phyloP scores from a whole-genome alignment of 192 early-diverging fungal genomes.

The Gamsiella multidivaricata region DNA sequence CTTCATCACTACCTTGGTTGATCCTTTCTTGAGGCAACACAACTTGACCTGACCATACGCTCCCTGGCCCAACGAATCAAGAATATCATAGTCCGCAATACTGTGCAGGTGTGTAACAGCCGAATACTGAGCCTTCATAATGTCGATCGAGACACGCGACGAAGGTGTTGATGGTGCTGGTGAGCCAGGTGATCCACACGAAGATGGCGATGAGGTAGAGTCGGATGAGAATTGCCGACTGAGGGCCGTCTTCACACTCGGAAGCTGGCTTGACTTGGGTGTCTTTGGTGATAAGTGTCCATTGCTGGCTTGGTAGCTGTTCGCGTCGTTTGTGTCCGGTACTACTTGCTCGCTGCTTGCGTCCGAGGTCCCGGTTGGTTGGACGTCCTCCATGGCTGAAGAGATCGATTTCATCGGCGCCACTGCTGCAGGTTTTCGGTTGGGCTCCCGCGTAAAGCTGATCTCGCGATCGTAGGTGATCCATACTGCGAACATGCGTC shows the following conservation, averaged over 20 bases:
- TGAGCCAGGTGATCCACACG: slow-evolving; percentile 21
- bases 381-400: slow-evolving; percentile 29
- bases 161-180: slow-evolving; percentile 32
- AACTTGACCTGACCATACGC: slow-evolving; percentile 79
- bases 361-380: slow-evolving; percentile 5
- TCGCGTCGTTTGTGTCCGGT: slow-evolving; percentile 19
- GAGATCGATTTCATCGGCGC: slow-evolving; percentile 12
- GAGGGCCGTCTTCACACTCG: slow-evolving; percentile 29
- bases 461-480: slow-evolving; percentile 69
- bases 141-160: slow-evolving; percentile 32
- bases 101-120: slow-evolving; percentile 54
- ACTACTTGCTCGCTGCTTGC: slow-evolving; percentile 15
- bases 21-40: slow-evolving; percentile 59
- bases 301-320: slow-evolving; percentile 3
- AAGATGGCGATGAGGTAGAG: slow-evolving; percentile 22
- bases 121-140: slow-evolving; percentile 55
- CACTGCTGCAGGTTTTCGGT: slow-evolving; percentile 10
- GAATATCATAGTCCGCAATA: slow-evolving; percentile 71
- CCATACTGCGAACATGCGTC: slow-evolving; percentile 69
- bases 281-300: slow-evolving; percentile 15
- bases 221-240: slow-evolving; percentile 33
- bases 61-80: slow-evolving; percentile 73
- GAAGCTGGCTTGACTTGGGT: slow-evolving; percentile 22
- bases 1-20: slow-evolving; percentile 72
- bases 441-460: slow-evolving; percentile 53